Evolutionary conservation across 495 filamentous ascomycete genomes (phyloP), one percentile per base, ranked within the genome.

Genomic region (Cercophora scortea): DNA sequence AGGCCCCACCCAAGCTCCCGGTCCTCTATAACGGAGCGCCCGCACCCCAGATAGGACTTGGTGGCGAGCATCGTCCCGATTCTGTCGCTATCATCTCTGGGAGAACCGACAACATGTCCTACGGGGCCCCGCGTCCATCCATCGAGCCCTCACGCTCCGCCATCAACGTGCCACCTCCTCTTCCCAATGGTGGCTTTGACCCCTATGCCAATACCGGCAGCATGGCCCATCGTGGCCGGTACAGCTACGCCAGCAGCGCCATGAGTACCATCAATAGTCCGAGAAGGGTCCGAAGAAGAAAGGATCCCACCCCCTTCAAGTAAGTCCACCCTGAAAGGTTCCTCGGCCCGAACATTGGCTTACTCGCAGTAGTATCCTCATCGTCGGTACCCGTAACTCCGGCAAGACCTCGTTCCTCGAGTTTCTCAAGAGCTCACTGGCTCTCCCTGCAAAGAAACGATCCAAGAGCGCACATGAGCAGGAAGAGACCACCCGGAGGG

Each of bases 271-370:
- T 96, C 71, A 96, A 96, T 75, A 95, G 89, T 70, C 93, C 93
- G 42, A 82, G 93, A 55, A 83, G 93, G 62, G 84, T 97, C 45
- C 81, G 93, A 57, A 84, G 93, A 68, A 87, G 93, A 72, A 96
- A 93, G 76, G 93, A 98, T 63, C 93, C 93, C 17, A 96, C 90
- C 6, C 88, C 93, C 7, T 97, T 96, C 78, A 98, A 98, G 93
- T 98, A 75, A 80, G 91, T 76, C 6, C 13, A 9, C 25, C 11
- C 1, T 35, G 13, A 19, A 7, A 9, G 0, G 0, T 35, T 13
- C 9, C 17, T 13, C 19, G 8, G 33, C 15, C 35, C n/a, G 9
- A 11, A 11, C 8, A 25, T 13, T 49, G 35, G 25, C 51, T 61
- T 8, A 59, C 49, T 51, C 41, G 45, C 50, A 32, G 5, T 49